Evolutionary conservation across 202 grass and related monocot genomes (phyloP).

Genomic region (Panicum hallii): DNA sequence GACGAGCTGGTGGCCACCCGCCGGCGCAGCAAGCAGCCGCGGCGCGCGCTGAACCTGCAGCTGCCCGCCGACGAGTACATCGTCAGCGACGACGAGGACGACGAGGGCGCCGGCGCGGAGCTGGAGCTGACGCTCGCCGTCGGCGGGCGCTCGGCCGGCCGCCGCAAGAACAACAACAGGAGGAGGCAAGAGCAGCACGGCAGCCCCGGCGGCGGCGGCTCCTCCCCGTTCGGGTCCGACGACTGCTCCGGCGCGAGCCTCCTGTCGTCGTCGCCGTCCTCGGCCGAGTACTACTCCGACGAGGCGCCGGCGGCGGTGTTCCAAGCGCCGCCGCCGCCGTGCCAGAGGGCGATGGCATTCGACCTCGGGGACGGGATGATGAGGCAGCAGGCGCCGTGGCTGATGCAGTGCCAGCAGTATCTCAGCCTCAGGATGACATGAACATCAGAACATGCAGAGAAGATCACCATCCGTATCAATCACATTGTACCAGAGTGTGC

Average conservation of each 20-base stretch:
- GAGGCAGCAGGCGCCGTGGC: slow-evolving; percentile 76
- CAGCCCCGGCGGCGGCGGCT: neutral
- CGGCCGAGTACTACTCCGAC: slow-evolving; percentile 69
- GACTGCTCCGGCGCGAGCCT: slow-evolving; percentile 67
- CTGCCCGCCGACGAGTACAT: slow-evolving; percentile 85
- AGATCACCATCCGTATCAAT: neutral
- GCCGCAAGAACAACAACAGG: slow-evolving; percentile 40
- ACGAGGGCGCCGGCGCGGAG: neutral
- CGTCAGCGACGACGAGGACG: slow-evolving; percentile 50
- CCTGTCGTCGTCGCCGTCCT: slow-evolving; percentile 56
- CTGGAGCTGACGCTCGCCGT: slow-evolving; percentile 74
- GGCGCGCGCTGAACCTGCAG: slow-evolving; percentile 66
- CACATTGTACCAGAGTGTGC: slow-evolving; percentile 29
- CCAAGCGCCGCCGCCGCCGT: slow-evolving; percentile 42
- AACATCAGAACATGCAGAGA: neutral
- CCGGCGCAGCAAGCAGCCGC: slow-evolving; percentile 53
- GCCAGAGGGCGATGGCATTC: slow-evolving; percentile 57
- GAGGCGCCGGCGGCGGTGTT: slow-evolving; percentile 17
- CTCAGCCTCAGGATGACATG: slow-evolving; percentile 89
- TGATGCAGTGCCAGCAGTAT: slow-evolving; percentile 69
- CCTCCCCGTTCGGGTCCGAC: slow-evolving; percentile 52
- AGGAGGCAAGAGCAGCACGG: slow-evolving; percentile 24
- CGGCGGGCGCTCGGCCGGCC: slow-evolving; percentile 22
- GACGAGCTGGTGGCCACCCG: slow-evolving; percentile 29
- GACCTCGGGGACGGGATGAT: slow-evolving; percentile 55